Conservation (phyloP, 2,329 filamentous ascomycete genomes). For the Coniochaeta pulveracea region DNA sequence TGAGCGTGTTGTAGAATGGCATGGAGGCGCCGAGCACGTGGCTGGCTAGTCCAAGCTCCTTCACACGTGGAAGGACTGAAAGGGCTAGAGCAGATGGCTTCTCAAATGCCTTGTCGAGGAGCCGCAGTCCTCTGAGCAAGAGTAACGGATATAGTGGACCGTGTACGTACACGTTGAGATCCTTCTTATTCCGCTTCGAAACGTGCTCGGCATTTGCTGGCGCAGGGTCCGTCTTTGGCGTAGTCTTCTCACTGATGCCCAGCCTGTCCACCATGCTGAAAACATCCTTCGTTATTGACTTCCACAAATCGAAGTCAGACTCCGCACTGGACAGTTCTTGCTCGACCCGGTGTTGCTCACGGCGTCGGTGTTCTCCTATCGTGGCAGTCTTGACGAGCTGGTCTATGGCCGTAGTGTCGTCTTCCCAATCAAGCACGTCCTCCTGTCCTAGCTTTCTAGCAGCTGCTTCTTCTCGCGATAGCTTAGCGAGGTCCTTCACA, state of each 20-base stretch:
- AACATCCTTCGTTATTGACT: slow-evolving; percentile 53
- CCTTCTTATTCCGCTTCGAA: slow-evolving; percentile 5
- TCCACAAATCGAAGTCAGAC: slow-evolving; percentile 57
- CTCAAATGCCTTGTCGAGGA: slow-evolving; percentile 45
- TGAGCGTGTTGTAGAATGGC: slow-evolving; percentile 56
- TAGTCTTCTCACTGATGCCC: slow-evolving; percentile 29
- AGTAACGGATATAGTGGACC: slow-evolving; percentile 55
- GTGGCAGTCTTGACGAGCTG: slow-evolving; percentile 20
- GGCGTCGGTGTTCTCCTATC: slow-evolving; percentile 25
- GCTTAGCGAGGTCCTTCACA: neutral
- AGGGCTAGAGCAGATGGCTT: slow-evolving; percentile 48
- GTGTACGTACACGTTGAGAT: slow-evolving; percentile 40
- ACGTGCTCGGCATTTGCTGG: slow-evolving; percentile 3
- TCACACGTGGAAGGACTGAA: slow-evolving; percentile 54
- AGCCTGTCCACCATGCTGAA: slow-evolving; percentile 48
- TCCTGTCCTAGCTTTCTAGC: slow-evolving; percentile 15
- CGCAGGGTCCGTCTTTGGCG: neutral
- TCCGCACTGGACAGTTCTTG: slow-evolving; percentile 38
- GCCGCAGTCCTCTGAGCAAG: slow-evolving; percentile 43
- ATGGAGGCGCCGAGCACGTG: slow-evolving; percentile 64
- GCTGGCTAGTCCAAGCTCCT: slow-evolving; percentile 54
- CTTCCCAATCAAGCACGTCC: slow-evolving; percentile 1
- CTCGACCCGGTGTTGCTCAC: slow-evolving; percentile 42
- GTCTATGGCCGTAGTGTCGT: slow-evolving; percentile 8
- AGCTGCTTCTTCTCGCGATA: neutral